phyloP scores from a whole-genome alignment of 2,329 filamentous ascomycete genomes.

The Cercospora berteroae region DNA sequence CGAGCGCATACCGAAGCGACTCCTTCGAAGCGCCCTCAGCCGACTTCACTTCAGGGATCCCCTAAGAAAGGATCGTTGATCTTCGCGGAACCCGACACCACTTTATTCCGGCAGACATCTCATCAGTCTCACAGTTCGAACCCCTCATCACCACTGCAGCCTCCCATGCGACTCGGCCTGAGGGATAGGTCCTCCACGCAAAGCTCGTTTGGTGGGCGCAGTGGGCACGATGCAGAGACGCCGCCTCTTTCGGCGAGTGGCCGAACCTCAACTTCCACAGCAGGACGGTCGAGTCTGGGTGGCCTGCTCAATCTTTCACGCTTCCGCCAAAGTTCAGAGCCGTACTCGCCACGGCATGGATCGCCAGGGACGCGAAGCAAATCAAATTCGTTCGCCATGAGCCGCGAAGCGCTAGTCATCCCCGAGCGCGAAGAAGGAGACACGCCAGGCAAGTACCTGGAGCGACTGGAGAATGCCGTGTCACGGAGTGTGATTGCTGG shows the following conservation, averaged over 20 bases:
- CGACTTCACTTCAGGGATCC: constrained; percentile 38
- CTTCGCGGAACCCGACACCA: constrained; percentile 47
- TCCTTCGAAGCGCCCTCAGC: constrained; percentile 26
- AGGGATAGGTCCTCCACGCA: constrained; percentile 85
- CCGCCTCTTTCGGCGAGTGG: constrained; percentile 56
- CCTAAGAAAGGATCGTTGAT: constrained; percentile 50
- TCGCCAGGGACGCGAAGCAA: constrained; percentile 76
- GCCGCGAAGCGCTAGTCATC: constrained; percentile 66
- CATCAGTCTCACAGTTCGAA: constrained; percentile 65
- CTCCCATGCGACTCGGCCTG: constrained; percentile 57
- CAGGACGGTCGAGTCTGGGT: constrained; percentile 87
- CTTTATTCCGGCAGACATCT: constrained; percentile 60
- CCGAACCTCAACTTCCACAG: constrained; percentile 77
- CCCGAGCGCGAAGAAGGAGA: constrained; percentile 84
- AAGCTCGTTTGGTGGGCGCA: constrained; percentile 69
- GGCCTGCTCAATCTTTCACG: constrained; percentile 78
- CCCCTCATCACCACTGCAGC: constrained; percentile 57
- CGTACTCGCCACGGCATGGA: constrained; percentile 63
- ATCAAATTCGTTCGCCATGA: constrained; percentile 76
- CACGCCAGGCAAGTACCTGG: constrained; percentile 83
- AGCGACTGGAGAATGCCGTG: constrained; percentile 75
- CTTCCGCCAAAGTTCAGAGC: constrained; percentile 78
- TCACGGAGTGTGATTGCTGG: constrained; percentile 81
- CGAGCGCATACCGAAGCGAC: constrained; percentile 33
- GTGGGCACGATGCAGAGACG: constrained; percentile 69